phyloP scores from a whole-genome alignment of 345 rosid species.

The Clausena lansium region DNA sequence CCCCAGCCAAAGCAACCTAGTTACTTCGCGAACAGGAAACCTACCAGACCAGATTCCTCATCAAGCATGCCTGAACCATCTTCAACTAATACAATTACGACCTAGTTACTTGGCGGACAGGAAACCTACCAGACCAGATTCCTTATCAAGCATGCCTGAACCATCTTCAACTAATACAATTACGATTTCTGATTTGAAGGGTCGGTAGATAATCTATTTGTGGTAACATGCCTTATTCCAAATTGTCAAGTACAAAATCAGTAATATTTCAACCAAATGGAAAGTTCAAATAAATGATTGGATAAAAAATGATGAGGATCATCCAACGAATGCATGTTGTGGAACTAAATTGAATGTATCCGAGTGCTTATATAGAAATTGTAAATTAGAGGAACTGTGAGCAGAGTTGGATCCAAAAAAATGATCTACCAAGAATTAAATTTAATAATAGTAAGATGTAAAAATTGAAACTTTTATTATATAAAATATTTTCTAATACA shows the following conservation, averaged over 20 bases:
- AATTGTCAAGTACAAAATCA: too few species aligned
- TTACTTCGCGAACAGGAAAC: constrained; percentile 27
- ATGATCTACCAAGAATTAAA: too few species aligned
- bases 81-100: constrained; percentile 29
- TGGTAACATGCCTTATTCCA: background rate
- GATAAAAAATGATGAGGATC: too few species aligned
- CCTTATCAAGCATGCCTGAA: constrained; percentile 24
- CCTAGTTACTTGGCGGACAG: constrained; percentile 40
- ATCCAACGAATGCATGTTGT: too few species aligned
- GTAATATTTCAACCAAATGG: background rate
- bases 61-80: constrained; percentile 17
- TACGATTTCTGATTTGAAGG: constrained; percentile 20
- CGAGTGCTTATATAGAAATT: too few species aligned
- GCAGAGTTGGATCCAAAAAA: too few species aligned
- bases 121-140: constrained; percentile 10
- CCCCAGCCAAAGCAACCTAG: constrained; percentile 44
- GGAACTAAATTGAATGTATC: too few species aligned
- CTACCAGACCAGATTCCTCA: constrained; percentile 20
- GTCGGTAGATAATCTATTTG: constrained; percentile 11
- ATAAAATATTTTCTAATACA: too few species aligned
- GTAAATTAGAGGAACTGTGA: too few species aligned
- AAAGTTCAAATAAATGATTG: too few species aligned
- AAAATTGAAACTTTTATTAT: too few species aligned
- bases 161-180: constrained; percentile 25
- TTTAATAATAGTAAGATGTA: too few species aligned